Base-by-base conservation (phyloP, 805 yeast genomes). In the Torulaspora delbrueckii region DNA sequence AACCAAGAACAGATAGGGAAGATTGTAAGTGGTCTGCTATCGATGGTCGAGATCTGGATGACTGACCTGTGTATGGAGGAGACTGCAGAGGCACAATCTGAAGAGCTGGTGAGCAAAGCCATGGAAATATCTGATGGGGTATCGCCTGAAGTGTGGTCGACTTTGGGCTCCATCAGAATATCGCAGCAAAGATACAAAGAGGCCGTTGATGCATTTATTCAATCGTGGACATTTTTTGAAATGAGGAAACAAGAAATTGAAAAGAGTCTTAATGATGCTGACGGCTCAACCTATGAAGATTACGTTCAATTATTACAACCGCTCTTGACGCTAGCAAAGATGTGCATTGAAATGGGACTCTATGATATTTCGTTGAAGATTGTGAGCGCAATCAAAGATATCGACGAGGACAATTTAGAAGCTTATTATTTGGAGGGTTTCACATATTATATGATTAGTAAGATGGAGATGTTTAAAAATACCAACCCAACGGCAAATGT, bases 11-110 rank as follows among this genome's bases (percentile, higher is more conserved):
- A 77, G 34, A 63, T 75, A 14, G 77, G 76, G 51, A 86, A 84
- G 60, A 61, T 87, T 39, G 79, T 84, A 52, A 85, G 82, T 59
- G 96, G 91, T 0, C 70, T 87, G 23, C 81, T 91, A 54, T 82
- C 96, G 5, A 76, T 84, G 70, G 85, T 93, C 58, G 99, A 91
- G 66, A 84, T 87, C 46, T 90, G 96, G 96, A 87, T 89, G 97
- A 91, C 98, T 1, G 97, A 91, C 70, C 71, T 90, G 52, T 90
- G 98, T 70, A 88, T 90, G 96, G 95, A 87, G 58, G 80, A 80
- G 2, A 81, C 83, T 54, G 98, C 98, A 2, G 98, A 93, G 66
- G 18, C 63, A 7, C 75, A 79, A 63, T 93, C 98, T 68, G 85
- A 89, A 56, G 73, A 73, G 45, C 72, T 86, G 53, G 82, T 90